Conservation (phyloP, 192 early-diverging fungal species). For the Coemansia sp. region DNA sequence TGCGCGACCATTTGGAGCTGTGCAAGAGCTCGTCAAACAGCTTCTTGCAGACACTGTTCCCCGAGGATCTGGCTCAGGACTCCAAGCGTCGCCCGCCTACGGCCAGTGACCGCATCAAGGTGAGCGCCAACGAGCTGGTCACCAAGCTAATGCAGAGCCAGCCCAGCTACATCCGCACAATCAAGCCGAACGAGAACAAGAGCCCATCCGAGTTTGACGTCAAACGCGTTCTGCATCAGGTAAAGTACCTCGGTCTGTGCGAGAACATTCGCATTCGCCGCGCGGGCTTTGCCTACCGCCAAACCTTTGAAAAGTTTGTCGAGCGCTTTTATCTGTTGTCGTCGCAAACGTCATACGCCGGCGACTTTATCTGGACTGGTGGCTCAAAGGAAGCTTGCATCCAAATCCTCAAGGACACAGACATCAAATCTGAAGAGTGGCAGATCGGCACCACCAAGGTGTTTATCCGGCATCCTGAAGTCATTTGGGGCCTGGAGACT, state of each 20-base stretch:
- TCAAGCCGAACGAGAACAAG: constrained; percentile 98
- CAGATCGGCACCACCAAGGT: constrained; percentile 93
- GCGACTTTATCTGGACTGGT: constrained; percentile 83
- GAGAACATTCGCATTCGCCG: constrained; percentile 97
- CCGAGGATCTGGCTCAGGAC: constrained; percentile 83
- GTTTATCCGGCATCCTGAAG: constrained; percentile 95
- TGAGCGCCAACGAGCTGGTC: constrained; percentile 80
- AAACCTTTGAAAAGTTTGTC: constrained; percentile 87
- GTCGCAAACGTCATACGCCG: constrained; percentile 74
- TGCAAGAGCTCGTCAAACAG: constrained; percentile 75
- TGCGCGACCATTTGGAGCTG: constrained; percentile 89
- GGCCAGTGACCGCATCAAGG: constrained; percentile 94
- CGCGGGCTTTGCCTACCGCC: constrained; percentile 96
- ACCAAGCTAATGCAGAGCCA: constrained; percentile 92
- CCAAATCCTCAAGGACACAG: constrained; percentile 82
- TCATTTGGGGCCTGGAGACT: constrained; percentile 87
- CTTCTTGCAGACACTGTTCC: constrained; percentile 83
- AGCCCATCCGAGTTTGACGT: constrained; percentile 87
- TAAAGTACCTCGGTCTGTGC: constrained; percentile 93
- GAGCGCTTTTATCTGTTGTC: constrained; percentile 78
- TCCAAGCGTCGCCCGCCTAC: constrained; percentile 97
- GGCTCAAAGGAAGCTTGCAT: constrained; percentile 68
- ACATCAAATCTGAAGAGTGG: constrained; percentile 85
- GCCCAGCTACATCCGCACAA: constrained; percentile 94
- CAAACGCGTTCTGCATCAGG: constrained; percentile 92